Conservation (phyloP, 768 basidiomycete species). For the Leccinum subgranulosum region DNA sequence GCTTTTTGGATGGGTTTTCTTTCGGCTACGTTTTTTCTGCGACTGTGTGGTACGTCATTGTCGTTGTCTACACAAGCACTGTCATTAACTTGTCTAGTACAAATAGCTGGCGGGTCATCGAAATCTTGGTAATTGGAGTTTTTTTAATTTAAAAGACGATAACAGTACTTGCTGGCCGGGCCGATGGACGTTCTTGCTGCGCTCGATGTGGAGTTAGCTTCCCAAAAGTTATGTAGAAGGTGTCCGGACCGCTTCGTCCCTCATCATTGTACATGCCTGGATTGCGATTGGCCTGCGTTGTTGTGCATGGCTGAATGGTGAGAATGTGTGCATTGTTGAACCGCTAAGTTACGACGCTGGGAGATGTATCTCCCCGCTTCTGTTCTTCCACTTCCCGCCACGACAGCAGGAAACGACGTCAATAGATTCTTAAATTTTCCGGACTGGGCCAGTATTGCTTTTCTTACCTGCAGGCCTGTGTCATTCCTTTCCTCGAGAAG, state of each 20-base stretch:
- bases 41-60: not conserved
- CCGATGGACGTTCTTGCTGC: conserved; percentile 3
- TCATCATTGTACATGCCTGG: not conserved
- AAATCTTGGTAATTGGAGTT: not conserved
- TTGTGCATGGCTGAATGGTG: too few relatives aligned
- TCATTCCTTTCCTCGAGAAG: conserved; percentile 5
- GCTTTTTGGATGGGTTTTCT: not conserved
- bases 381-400: not conserved
- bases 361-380: not conserved
- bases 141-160: not conserved
- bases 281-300: not conserved
- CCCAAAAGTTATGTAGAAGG: not conserved
- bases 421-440: conserved; percentile 12
- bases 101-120: not conserved
- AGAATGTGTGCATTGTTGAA: not conserved
- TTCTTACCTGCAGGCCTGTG: not conserved
- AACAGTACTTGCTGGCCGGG: not conserved
- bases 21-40: not conserved
- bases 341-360: conserved; percentile 1
- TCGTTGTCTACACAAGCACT: not conserved
- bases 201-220: conserved; percentile 9
- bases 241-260: not conserved
- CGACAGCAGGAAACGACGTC: not conserved
- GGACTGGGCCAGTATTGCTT: not conserved
- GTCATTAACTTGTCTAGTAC: not conserved